Conservation (phyloP, 2,329 filamentous ascomycete species). For the Aspergillus uvarum region DNA sequence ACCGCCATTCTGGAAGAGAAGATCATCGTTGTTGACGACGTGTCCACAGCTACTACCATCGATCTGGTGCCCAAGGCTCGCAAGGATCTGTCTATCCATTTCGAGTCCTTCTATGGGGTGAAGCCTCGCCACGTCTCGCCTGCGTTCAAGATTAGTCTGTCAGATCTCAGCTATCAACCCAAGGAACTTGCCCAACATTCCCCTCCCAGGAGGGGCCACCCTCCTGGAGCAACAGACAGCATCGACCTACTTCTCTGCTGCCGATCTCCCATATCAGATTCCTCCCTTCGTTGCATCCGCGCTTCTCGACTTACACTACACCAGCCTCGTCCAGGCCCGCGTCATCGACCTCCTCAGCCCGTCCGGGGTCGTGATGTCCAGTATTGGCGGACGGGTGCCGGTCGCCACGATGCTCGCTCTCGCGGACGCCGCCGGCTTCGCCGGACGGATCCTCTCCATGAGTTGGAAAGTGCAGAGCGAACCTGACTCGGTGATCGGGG, state of each 20-base stretch:
- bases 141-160: too few species aligned
- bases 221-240: neutral
- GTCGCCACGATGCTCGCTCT: neutral
- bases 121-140: too few species aligned
- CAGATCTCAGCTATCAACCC: too few species aligned
- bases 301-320: neutral
- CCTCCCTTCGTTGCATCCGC: neutral
- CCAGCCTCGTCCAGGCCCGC: neutral
- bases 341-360: neutral
- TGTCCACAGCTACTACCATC: too few species aligned
- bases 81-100: too few species aligned
- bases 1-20: neutral
- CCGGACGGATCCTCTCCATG: neutral
- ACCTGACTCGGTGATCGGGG: neutral
- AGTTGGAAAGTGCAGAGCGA: slow-evolving; percentile 3
- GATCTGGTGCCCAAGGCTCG: too few species aligned
- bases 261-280: neutral
- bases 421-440: neutral
- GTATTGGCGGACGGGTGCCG: neutral
- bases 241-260: neutral
- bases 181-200: slow-evolving; percentile 2
- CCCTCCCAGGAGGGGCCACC: neutral
- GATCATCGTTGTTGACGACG: neutral
- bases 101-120: too few species aligned
- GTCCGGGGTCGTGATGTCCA: neutral